Percentiles rank a stretch among this genome's conserved stretches.
These are phyloP conservation scores for Boletus reticuloceps DNA, from an alignment of 768 basidiomycete genomes.

Conservation along the genomic window DNA sequence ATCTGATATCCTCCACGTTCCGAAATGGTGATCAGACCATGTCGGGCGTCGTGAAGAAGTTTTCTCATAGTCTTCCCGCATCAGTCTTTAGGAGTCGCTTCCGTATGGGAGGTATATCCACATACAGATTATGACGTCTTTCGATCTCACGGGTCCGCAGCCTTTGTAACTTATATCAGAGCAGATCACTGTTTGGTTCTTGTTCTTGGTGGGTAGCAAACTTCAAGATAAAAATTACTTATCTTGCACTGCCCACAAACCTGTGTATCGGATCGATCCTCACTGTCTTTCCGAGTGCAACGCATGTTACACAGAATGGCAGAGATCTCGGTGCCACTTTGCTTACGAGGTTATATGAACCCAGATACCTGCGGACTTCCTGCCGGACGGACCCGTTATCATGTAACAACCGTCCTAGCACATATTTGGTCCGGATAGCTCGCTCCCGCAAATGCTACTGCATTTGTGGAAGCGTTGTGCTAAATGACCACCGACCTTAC, in stretches of 20 bases:
- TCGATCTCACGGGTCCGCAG: neutral
- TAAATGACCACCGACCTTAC: slow-evolving; percentile 29
- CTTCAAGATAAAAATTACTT: neutral
- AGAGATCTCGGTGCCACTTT: too few species aligned
- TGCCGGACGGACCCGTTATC: slow-evolving; percentile 26
- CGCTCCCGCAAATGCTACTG: slow-evolving; percentile 33
- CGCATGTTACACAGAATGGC: too few species aligned
- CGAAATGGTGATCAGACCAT: neutral
- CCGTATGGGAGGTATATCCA: neutral
- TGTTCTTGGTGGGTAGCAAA: neutral
- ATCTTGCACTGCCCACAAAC: neutral
- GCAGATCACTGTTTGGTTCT: neutral
- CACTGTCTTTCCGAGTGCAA: too few species aligned
- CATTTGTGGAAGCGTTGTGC: slow-evolving; percentile 42
- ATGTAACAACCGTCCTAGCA: slow-evolving; percentile 29
- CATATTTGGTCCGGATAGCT: slow-evolving; percentile 24
- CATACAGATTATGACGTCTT: neutral
- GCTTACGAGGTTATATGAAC: too few species aligned
- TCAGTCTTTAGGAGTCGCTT: too few species aligned
- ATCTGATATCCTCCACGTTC: slow-evolving; percentile 1
- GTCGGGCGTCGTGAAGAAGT: neutral
- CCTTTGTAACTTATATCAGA: neutral
- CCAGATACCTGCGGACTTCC: slow-evolving; percentile 20
- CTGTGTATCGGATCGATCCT: slow-evolving; percentile 6
- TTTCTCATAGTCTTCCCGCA: neutral